Evolutionary conservation across 2,329 filamentous ascomycete genomes (phyloP).

Genomic region (Claviceps sorghi): DNA sequence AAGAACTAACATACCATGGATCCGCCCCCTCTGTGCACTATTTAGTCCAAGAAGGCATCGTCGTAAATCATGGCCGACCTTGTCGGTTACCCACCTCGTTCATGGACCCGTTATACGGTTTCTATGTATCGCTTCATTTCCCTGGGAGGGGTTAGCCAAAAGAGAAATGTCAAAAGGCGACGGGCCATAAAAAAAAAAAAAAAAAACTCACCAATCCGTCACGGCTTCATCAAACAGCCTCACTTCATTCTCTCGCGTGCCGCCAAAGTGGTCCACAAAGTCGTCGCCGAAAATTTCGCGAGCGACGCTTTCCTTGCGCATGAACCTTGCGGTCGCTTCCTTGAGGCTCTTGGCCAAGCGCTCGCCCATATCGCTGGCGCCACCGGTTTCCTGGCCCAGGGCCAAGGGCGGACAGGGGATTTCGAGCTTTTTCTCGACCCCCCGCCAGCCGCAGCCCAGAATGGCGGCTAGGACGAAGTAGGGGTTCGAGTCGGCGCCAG

Average conservation of each 20-base stretch:
- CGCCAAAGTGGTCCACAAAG: slow-evolving; percentile 91
- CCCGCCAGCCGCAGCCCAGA: slow-evolving; percentile 76
- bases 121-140: slow-evolving; percentile 53
- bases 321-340: slow-evolving; percentile 71
- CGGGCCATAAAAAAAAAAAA: too few species aligned
- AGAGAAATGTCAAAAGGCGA: too few species aligned
- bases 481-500: slow-evolving; percentile 87
- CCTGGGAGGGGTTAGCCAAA: slow-evolving; percentile 26
- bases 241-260: slow-evolving; percentile 83
- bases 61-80: too few species aligned
- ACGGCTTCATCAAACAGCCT: slow-evolving; percentile 89
- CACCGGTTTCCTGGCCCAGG: slow-evolving; percentile 70
- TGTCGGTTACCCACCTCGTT: neutral
- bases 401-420: slow-evolving; percentile 71
- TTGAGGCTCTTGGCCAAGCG: slow-evolving; percentile 71
- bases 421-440: slow-evolving; percentile 80
- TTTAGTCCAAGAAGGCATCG: too few species aligned
- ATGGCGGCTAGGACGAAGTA: slow-evolving; percentile 78
- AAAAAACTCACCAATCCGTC: slow-evolving; percentile 69
- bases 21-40: too few species aligned
- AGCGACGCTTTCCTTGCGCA: slow-evolving; percentile 67
- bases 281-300: slow-evolving; percentile 85
- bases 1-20: too few species aligned
- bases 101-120: slow-evolving; percentile 4
- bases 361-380: slow-evolving; percentile 53